phyloP scores from a whole-genome alignment of 257 asterid species.

The Nicotiana tomentosiformis region DNA sequence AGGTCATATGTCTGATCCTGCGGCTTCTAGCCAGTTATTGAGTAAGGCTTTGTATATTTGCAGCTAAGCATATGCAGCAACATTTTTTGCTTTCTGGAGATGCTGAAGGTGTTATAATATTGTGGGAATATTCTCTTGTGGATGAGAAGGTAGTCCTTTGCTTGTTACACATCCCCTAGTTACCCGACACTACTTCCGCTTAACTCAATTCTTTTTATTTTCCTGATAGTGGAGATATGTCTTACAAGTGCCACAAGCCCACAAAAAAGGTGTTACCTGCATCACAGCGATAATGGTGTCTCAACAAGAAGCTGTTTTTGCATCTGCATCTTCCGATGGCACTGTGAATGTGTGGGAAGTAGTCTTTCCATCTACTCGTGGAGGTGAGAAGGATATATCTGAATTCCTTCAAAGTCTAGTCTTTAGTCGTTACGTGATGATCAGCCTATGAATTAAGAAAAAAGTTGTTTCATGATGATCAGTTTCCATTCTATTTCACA shows the following conservation, averaged over 20 bases:
- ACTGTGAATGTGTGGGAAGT: constrained; percentile 69
- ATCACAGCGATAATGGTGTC: constrained; percentile 65
- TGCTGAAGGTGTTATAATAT: constrained; percentile 69
- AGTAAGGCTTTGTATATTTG: not conserved
- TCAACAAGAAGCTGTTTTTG: constrained; percentile 56
- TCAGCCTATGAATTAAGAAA: not conserved
- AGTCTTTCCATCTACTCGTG: constrained; percentile 44
- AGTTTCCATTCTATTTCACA: not conserved
- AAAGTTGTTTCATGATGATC: not conserved
- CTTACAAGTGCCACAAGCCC: constrained; percentile 65
- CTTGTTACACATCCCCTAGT: not conserved
- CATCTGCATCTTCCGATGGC: constrained; percentile 92
- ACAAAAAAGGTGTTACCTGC: constrained; percentile 90
- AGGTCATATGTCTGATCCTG: not conserved
- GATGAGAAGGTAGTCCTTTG: constrained; percentile 55
- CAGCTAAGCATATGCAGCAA: constrained; percentile 56
- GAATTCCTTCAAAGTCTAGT: not conserved
- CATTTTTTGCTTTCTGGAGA: constrained; percentile 88
- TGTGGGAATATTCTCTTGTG: constrained; percentile 71
- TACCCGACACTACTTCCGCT: not conserved
- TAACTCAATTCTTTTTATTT: not conserved
- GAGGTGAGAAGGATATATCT: constrained; percentile 42
- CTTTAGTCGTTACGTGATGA: not conserved
- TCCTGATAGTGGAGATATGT: constrained; percentile 74
- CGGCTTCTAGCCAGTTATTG: not conserved